These are phyloP conservation scores for Triticum monococcum DNA, from an alignment of 176 grass and related monocot genomes.

Conservation along the genomic window DNA sequence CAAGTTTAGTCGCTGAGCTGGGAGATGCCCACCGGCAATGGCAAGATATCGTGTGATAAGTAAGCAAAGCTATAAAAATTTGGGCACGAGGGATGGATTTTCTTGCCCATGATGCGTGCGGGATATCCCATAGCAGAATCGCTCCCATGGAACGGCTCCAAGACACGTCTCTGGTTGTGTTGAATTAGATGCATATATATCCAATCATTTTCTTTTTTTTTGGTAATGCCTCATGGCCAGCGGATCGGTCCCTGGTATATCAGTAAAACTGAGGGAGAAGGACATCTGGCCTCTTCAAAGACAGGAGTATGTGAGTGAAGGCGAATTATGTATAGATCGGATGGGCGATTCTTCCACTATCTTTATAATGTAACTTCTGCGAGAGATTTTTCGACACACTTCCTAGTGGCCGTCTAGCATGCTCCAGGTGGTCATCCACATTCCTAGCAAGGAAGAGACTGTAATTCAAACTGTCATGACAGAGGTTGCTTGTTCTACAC, in stretches of 20 bases:
- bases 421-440: no score
- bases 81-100: constrained; percentile 12
- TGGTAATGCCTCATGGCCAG: not conserved
- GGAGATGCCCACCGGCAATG: not conserved
- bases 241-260: no score
- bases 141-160: not conserved
- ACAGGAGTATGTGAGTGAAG: not conserved
- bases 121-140: not conserved
- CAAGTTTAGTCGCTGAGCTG: constrained; percentile 8
- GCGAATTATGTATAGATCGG: no score
- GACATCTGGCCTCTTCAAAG: not conserved
- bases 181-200: not conserved
- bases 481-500: not conserved
- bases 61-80: not conserved
- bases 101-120: not conserved
- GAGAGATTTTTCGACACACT: no score
- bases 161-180: not conserved
- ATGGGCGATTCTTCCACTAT: no score
- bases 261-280: not conserved
- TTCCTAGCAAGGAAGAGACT: not conserved
- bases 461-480: not conserved
- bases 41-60: not conserved
- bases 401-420: no score
- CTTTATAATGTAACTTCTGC: no score
- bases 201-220: not conserved